Evolutionary conservation across 73 alveolate genomes (phyloP).

Genomic region (Paramecium sonneborni): DNA sequence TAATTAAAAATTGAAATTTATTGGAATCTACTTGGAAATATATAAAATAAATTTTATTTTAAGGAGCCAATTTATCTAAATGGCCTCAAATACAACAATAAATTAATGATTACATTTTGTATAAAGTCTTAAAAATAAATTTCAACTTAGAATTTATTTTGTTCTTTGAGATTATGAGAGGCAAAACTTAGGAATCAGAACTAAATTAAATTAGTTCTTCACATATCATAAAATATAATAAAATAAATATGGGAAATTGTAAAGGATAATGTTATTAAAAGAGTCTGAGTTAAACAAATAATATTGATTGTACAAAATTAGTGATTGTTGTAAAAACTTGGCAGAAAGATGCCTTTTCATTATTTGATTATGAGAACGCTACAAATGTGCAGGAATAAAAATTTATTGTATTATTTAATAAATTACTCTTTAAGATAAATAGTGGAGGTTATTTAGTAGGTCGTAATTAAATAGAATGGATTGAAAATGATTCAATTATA

Average conservation of each 20-base stretch:
- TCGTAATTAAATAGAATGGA: not conserved
- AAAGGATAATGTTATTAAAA: not conserved
- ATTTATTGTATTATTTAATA: not conserved
- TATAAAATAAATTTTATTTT: too few species aligned
- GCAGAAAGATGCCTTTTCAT: not conserved
- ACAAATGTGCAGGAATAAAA: not conserved
- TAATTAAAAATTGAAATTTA: too few species aligned
- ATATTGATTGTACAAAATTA: not conserved
- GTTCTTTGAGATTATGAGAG: not conserved
- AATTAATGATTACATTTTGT: too few species aligned
- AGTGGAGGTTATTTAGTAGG: not conserved
- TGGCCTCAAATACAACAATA: too few species aligned
- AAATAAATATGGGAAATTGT: constrained; percentile 32
- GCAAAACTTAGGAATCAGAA: not conserved
- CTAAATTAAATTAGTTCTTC: not conserved
- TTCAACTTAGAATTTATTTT: too few species aligned
- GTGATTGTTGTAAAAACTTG: not conserved
- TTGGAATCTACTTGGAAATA: too few species aligned
- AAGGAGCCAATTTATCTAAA: too few species aligned
- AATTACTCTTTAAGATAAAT: not conserved
- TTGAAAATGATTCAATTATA: not conserved
- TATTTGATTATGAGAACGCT: constrained; percentile 39
- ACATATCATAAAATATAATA: not conserved
- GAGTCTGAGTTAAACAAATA: not conserved
- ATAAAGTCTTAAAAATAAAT: too few species aligned